Evolutionary conservation across 2,329 filamentous ascomycete species (phyloP).

Genomic region (Botrytis porri): DNA sequence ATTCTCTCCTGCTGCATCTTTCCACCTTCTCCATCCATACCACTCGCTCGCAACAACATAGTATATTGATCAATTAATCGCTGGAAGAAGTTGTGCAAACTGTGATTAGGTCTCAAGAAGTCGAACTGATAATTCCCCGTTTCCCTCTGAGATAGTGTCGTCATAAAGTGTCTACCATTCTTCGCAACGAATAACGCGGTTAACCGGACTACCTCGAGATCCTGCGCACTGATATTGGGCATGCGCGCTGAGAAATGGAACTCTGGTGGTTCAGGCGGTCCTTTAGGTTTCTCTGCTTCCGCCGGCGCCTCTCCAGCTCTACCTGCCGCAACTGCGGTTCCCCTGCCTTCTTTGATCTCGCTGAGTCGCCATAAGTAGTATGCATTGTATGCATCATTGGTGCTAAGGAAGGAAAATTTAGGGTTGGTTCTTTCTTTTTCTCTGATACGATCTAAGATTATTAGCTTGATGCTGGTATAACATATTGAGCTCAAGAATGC

Average conservation of each 20-base stretch:
- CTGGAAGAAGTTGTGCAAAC: constrained; percentile 92
- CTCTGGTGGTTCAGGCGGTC: constrained; percentile 78
- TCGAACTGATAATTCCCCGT: constrained; percentile 92
- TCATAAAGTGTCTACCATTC: constrained; percentile 90
- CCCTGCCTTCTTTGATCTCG: constrained; percentile 81
- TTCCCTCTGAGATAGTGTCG: constrained; percentile 82
- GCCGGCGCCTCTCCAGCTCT: constrained; percentile 61
- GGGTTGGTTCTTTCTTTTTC: constrained; percentile 79
- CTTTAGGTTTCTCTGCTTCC: constrained; percentile 66
- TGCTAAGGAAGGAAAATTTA: constrained; percentile 86
- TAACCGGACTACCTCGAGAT: constrained; percentile 70
- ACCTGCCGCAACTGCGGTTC: constrained; percentile 74
- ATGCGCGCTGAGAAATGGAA: constrained; percentile 95
- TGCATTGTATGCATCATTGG: constrained; percentile 76
- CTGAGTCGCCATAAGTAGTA: constrained; percentile 90
- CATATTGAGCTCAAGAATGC: constrained; percentile 12
- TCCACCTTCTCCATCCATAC: constrained; percentile 58
- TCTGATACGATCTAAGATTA: constrained; percentile 67
- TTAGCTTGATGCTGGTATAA: constrained; percentile 23
- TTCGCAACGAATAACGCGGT: constrained; percentile 91
- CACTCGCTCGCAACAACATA: constrained; percentile 67
- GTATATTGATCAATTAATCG: constrained; percentile 91
- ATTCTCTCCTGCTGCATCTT: constrained; percentile 71
- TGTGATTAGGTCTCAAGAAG: constrained; percentile 92
- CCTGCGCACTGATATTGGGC: constrained; percentile 94